Evolutionary conservation across 2,329 filamentous ascomycete genomes (phyloP), one percentile per base, ranked within the genome.

Genomic region (Penicillium sp.): DNA sequence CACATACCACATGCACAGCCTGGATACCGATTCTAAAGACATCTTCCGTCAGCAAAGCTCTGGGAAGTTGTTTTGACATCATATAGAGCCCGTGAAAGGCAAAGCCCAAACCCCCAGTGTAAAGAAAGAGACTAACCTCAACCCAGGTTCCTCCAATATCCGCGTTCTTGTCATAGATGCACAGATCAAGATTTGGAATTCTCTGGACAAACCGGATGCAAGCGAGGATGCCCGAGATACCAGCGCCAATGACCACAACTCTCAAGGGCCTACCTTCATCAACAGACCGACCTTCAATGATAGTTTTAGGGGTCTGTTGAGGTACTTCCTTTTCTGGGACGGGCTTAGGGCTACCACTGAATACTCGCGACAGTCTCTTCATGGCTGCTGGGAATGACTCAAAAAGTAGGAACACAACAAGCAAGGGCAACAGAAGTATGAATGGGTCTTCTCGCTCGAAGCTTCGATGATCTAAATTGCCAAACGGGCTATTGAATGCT

Each of bases 151-250:
- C 75, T 44, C 75, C 75, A 35, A 76, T 62, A 57, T 74, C 73
- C 2, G 63, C 45, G n/a, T 77, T 76, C 56, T 75, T 76, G 42
- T 77, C 75, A 57, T 77, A 77, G 2, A 77, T 65, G 30, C 68
- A 70, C 0, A 78, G 62, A 10, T 77, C 71, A n/a, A 78, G 30
- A 28, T 79, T 78, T 10, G 72, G 68, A 30, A 78, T 73, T 26
- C 74, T 71, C 58, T 77, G 76, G 2, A 70, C 68, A n/a, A 80
- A 72, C 24, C 76, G 70, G 49, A 79, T 75, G 15, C 74, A 77
- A 7, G 75, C 67, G 17, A 80, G 65, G 24, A 80, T 78, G 4
- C 78, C 78, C 6, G 76, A 78, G 8, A 79, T 73, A 0, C 78
- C 78, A 6, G 76, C 75, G 7, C 78, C 78, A 35, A 80, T 78